Percentiles rank a stretch among this genome's conserved stretches.
These are phyloP conservation scores for Calonectria hawksworthii DNA, from an alignment of 2,329 filamentous ascomycete genomes.

Conservation along the genomic window DNA sequence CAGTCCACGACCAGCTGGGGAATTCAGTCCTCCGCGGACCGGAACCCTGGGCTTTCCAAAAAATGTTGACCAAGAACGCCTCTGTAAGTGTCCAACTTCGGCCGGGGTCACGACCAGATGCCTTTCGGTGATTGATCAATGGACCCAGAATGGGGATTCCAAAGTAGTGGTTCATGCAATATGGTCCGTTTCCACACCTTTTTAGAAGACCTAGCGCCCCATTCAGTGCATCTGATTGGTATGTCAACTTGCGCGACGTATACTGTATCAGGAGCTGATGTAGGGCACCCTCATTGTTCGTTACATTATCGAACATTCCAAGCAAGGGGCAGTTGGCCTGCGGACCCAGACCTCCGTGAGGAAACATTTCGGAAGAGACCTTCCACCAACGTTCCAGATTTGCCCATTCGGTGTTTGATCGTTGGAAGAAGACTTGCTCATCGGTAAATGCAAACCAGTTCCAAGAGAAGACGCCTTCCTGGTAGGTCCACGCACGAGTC, in stretches of 20 bases:
- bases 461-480: constrained; percentile 24
- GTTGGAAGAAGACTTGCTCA: constrained; percentile 31
- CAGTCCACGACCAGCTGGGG: constrained; percentile 30
- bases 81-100: constrained; percentile 22
- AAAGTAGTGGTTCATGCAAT: constrained; percentile 29
- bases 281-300: constrained; percentile 16
- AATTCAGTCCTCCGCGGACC: constrained; percentile 13
- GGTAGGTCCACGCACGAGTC: constrained; percentile 29
- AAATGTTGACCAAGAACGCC: constrained; percentile 20
- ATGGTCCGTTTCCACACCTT: constrained; percentile 24
- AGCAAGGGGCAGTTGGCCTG: constrained; percentile 16
- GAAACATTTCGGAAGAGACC: constrained; percentile 27
- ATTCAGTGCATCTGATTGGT: constrained; percentile 26
- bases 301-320: constrained; percentile 23
- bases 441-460: constrained; percentile 30
- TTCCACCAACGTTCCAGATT: constrained; percentile 26
- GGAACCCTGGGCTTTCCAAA: constrained; percentile 7
- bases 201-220: constrained; percentile 22
- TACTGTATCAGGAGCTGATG: constrained; percentile 8
- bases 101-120: constrained; percentile 5
- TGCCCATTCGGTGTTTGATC: constrained; percentile 23
- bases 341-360: constrained; percentile 15
- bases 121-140: constrained; percentile 19
- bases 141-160: constrained; percentile 26
- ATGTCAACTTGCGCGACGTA: constrained; percentile 13